Evolutionary conservation across 2,329 filamentous ascomycete genomes (phyloP), one percentile per base, ranked within the genome.

Genomic region (Penicillium sp.): DNA sequence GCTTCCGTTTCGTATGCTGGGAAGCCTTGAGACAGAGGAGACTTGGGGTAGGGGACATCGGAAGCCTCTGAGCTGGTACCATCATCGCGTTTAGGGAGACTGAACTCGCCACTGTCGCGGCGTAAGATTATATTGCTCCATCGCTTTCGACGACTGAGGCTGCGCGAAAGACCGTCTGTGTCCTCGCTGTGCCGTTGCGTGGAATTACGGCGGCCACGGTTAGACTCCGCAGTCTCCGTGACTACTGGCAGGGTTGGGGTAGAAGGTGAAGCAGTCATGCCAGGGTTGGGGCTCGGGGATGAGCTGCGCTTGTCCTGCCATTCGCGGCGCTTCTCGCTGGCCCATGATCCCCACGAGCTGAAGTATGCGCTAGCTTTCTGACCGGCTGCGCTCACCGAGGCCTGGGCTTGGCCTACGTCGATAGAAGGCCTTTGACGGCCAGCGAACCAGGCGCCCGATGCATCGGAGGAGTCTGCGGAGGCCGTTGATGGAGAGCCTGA

Each of bases 321-420:
- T 55, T 73, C 75, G 55, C 70, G 76, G 27, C 70, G 70, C 60
- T 73, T 73, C 50, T 78, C 76, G 54, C 63, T 72, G 4, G 83
- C 83, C 83, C 83, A 86, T 1, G 76, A 70, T 4, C 83, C 78
- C 83, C 83, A 86, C 0, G 81, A 84, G 49, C 79, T 84, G 44
- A 87, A 69, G 61, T 86, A 87, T 1, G 84, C 80, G 14, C 81
- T 76, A n/a, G 83, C 83, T 35, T 77, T 74, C 46, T 80, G 79
- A 10, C 78, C 69, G 2, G 80, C 81, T 9, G 79, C 78, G 53
- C 74, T 73, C 2, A 81, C 76, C 8, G 77, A 78, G 16, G 81
- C 77, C 62, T 84, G 81, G 0, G 82, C 77, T 51, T 80, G 73
- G 13, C 75, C 68, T 16, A 83, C 65, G 57, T 85, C 81, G 16